Base-by-base conservation (phyloP, 176 grass and related monocot genomes). In the Oryza punctata region DNA sequence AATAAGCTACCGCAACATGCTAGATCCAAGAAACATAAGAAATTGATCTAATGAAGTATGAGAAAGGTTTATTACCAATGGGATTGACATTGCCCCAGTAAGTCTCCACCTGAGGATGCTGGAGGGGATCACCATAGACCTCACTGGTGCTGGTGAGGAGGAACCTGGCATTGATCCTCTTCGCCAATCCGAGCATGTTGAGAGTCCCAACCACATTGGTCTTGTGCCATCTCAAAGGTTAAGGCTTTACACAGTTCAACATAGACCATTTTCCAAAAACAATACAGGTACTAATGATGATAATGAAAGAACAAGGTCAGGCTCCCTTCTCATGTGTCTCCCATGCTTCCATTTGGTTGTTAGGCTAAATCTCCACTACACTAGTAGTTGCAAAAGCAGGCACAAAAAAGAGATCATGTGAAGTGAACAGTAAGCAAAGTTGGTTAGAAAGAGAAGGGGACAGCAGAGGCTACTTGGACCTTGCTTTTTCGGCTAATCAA, bases 31-130 rank as follows among this genome's bases (percentile, higher is more conserved):
- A 67, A 73, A 65, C 43, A 71, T 43, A 61, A 60, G 46, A 32
- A 67, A 37, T 28, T 66, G 4, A 72, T 28, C 2, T n/a, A 11
- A 49, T 24, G n/a, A 66, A 63, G 18, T 38, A 80, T 37, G 63
- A 84, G 70, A 84, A 54, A 37, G 44, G 18, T 67, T 67, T 12
- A 27, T 72, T 94, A 94, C 94, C 94, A 15, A 97, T 97, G 29
- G 94, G 94, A 79, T 97, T 97, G 69, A 97, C 94, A 65, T 97
- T 97, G 88, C 94, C 94, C 94, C 94, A 97, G 88, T 97, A 97
- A 47, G 94, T 97, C 88, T 97, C 92, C 47, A 97, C 94, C 75
- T 97, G 94, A 18, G 94, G 94, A 78, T 97, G 94, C 75, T 97
- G 92, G 32, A 97, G 88, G 21, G 94, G 94, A 80, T 97, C 94